Evolutionary conservation across 495 filamentous ascomycete genomes (phyloP), one percentile per base, ranked within the genome.

Genomic region (Aspergillus leporis): DNA sequence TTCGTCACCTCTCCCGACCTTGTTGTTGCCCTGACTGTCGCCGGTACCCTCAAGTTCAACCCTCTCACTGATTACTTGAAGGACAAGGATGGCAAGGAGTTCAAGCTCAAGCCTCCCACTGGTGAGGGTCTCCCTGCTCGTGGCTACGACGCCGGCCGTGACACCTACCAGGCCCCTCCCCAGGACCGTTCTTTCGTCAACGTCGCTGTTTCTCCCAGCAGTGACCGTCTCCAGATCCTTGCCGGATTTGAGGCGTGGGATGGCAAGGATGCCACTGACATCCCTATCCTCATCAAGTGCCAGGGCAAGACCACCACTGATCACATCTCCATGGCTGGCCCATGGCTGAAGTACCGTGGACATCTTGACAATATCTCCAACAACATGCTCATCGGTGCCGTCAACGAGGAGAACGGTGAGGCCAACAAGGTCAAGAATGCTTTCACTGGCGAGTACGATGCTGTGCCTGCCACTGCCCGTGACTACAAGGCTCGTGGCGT

Each of bases 311-410:
- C 95, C 61, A 98, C 94, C 58, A 98, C 94, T 63, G 94, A 98
- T 69, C 95, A 98, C 83, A 98, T 98, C 78, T 98, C 95, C 59
- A 98, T 83, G 82, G 94, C 94, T 70, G 94, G 94, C 63, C 94
- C 94, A 48, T 98, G 94, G 94, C 85, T 98, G 77, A 98, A 98
- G 84, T 98, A 98, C 86, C 92, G 95, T 85, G 94, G 94, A 50
- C 94, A 98, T 75, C 84, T 98, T 72, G 95, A 98, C 84, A 98
- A 98, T 85, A 98, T 98, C 83, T 98, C 95, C 70, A 98, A 98
- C 87, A 98, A 98, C 86, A 97, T 98, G 93, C 79, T 98, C 76
- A 98, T 98, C 68, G 95, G 95, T 81, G 94, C 94, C 62, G 90
- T 91, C 81, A 98, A 98, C 79, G 83, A 85, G 60, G 93, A 88